Evolutionary conservation across 2,329 filamentous ascomycete genomes (phyloP).

Genomic region (Fusarium oxysporum): DNA sequence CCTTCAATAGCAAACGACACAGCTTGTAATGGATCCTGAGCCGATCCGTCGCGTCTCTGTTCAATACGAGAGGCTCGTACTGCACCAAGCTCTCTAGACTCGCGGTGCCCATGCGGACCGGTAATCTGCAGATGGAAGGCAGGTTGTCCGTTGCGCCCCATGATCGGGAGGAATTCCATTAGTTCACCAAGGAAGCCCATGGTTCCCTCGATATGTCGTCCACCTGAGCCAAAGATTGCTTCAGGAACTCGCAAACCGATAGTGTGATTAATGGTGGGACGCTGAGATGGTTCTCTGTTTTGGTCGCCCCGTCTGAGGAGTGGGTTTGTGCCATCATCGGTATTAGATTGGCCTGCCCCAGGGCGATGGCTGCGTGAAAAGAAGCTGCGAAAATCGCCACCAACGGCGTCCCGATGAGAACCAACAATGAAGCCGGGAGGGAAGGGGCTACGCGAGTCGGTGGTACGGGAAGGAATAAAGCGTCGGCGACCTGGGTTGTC

Average conservation of each 20-base stretch:
- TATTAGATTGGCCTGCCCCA: conserved; percentile 64
- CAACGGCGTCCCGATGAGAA: conserved; percentile 62
- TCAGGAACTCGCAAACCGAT: conserved; percentile 65
- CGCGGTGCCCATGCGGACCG: conserved; percentile 59
- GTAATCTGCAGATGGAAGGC: conserved; percentile 71
- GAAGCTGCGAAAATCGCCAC: conserved; percentile 64
- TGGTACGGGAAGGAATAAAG: conserved; percentile 48
- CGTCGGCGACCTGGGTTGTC: conserved; percentile 60
- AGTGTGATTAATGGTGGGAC: conserved; percentile 61
- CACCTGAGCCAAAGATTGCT: conserved; percentile 55
- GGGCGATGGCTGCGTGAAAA: conserved; percentile 65
- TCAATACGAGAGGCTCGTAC: conserved; percentile 60
- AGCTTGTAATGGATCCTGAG: conserved; percentile 76
- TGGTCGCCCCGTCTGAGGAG: conserved; percentile 75
- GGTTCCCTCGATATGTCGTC: conserved; percentile 59
- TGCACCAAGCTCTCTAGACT: conserved; percentile 62
- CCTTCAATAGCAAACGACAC: conserved; percentile 78
- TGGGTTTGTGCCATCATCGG: conserved; percentile 88
- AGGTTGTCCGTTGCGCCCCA: conserved; percentile 60
- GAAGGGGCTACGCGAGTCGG: conserved; percentile 67
- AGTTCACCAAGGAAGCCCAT: conserved; percentile 68
- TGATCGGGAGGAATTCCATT: conserved; percentile 64
- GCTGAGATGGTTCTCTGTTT: conserved; percentile 60
- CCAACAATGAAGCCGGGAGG: conserved; percentile 66
- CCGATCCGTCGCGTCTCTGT: conserved; percentile 58